phyloP scores from a whole-genome alignment of 2,329 filamentous ascomycete species.

The Elsinoe ampelina region DNA sequence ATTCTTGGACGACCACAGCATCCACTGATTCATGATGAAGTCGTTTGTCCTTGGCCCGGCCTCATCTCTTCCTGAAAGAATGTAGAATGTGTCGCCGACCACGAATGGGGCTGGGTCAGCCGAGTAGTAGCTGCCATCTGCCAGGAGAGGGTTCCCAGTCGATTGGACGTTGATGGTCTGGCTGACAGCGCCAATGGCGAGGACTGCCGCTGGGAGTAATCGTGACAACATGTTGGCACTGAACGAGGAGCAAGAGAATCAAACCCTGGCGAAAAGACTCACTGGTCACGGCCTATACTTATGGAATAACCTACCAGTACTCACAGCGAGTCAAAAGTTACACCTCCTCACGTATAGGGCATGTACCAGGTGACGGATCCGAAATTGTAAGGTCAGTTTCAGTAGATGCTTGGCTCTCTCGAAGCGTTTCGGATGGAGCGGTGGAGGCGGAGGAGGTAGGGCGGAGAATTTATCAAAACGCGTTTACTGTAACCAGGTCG shows the following conservation, averaged over 20 bases:
- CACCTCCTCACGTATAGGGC: background rate
- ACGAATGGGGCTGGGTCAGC: slow-evolving; percentile 14
- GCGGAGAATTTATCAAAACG: slow-evolving; percentile 4
- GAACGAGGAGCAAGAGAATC: background rate
- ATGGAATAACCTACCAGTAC: background rate
- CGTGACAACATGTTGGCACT: background rate
- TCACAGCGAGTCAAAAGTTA: background rate
- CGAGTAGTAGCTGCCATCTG: slow-evolving; percentile 10
- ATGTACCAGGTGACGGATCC: slow-evolving; percentile 3
- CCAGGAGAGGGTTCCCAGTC: slow-evolving; percentile 4
- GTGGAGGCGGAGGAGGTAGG: slow-evolving; percentile 1
- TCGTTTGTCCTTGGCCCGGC: slow-evolving; percentile 12
- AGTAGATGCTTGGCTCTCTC: background rate
- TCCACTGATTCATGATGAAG: slow-evolving; percentile 14
- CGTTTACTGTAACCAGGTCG: background rate
- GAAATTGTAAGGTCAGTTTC: slow-evolving; percentile 13
- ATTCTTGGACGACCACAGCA: slow-evolving; percentile 11
- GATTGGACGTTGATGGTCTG: slow-evolving; percentile 5
- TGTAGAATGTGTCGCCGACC: slow-evolving; percentile 10
- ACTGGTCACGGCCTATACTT: background rate
- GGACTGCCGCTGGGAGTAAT: background rate
- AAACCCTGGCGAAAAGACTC: background rate
- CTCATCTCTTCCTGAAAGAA: slow-evolving; percentile 13
- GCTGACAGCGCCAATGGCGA: background rate
- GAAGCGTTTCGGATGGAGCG: slow-evolving; percentile 7